Base-by-base conservation (phyloP, 2,329 filamentous ascomycete genomes). In the Fusarium tanahbumbuense region DNA sequence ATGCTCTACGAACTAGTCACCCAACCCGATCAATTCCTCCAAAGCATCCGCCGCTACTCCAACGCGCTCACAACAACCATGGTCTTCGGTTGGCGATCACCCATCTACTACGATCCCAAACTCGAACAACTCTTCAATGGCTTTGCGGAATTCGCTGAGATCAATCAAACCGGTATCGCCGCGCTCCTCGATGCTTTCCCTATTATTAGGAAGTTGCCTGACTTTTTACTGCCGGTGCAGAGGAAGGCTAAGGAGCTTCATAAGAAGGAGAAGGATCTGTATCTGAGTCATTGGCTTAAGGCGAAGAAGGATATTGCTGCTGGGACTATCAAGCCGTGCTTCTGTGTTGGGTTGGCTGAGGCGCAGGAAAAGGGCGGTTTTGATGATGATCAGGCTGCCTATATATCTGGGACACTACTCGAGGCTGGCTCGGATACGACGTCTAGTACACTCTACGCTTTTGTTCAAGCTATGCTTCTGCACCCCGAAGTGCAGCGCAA, bases 401-500 rank as follows among this genome's bases (percentile, higher is more conserved):
- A 65, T 3, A 67, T 65, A 15, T 55, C 54, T 9, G 55, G 60
- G 7, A 55, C 61, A 9, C 54, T 79, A 0, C 68, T 75, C 3
- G 75, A 78, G 20, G 77, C 79, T 11, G 78, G 75, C 0, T 73
- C 80, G 11, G 79, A 81, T 46, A 78, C 77, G 0, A 73, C 76
- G 0, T 72, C 78, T 0, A 70, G 73, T 5, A 72, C 76, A 5
- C 52, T 81, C 9, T 67, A 74, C 23, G 80, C 76, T 67, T 75
- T 80, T 22, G 75, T 84, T 4, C 78, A 84, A 18, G 86, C 85
- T 9, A 85, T 87, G 83, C 70, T 80, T 2, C 71, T 83, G 0
- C 79, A 81, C 28, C 78, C 78, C 3, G 79, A 79, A 4, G 81
- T 85, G 0, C 83, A 85, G 63, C 80, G 68, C 58, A 77, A 72